A percentile compares a stretch with the other conserved stretches of the same genome.
Conservation (phyloP, 2,329 filamentous ascomycete species). For the Aspergillus ibericus region DNA sequence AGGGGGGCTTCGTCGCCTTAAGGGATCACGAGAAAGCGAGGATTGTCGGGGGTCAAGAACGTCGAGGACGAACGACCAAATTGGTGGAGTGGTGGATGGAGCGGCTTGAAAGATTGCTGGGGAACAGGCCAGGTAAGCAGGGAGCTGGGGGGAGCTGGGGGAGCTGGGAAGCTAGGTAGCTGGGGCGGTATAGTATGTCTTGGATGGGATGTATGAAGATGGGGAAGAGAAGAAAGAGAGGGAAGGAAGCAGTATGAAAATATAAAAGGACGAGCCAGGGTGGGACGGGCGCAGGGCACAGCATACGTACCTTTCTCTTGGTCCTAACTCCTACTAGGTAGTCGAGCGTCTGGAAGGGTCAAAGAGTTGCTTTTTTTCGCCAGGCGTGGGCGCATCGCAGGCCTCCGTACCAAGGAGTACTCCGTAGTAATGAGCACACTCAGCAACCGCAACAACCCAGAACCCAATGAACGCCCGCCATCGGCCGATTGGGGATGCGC, state of each 20-base stretch:
- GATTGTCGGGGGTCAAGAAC: conserved; percentile 4
- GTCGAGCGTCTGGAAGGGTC: neutral
- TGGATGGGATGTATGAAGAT: neutral
- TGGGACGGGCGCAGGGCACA: neutral
- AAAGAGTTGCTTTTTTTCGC: neutral
- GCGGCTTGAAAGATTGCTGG: neutral
- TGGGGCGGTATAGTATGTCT: neutral
- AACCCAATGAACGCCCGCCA: neutral
- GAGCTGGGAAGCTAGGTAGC: neutral
- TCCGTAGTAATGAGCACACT: conserved; percentile 10
- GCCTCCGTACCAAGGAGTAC: conserved; percentile 7
- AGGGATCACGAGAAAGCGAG: conserved; percentile 23
- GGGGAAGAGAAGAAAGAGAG: neutral
- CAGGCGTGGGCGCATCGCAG: neutral
- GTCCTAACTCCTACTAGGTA: neutral
- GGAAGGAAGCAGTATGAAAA: conserved; percentile 2
- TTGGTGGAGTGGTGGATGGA: neutral
- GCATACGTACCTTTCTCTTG: neutral
- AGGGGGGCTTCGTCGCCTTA: conserved; percentile 78
- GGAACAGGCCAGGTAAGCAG: neutral
- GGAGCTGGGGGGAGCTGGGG: neutral
- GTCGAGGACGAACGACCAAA: conserved; percentile 12
- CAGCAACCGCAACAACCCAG: neutral
- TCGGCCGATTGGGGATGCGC: neutral
- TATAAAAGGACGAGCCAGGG: neutral